These are phyloP conservation scores for Candida fluviatilis DNA, from an alignment of 805 yeast genomes.

Conservation along the genomic window DNA sequence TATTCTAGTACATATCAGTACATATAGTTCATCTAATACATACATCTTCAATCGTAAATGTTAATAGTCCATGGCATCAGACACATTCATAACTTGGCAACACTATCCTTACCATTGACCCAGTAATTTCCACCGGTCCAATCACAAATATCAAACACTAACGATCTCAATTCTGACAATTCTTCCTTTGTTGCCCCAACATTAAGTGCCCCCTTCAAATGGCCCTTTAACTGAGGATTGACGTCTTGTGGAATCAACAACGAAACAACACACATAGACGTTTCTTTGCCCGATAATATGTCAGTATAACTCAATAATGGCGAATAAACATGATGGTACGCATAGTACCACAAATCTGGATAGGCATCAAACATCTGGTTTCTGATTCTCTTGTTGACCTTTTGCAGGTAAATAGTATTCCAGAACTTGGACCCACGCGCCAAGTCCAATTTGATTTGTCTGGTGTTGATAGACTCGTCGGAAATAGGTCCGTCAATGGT, in stretches of 20 bases:
- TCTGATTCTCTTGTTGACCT: conserved; percentile 63
- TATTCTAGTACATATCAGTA: too few relatives aligned
- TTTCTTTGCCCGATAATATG: conserved; percentile 60
- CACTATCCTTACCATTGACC: conserved; percentile 50
- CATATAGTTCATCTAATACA: too few relatives aligned
- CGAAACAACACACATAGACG: conserved; percentile 73
- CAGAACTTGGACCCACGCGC: conserved; percentile 63
- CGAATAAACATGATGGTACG: conserved; percentile 70
- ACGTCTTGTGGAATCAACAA: conserved; percentile 89
- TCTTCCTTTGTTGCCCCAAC: conserved; percentile 68
- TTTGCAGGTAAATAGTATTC: conserved; percentile 65
- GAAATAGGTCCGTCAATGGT: conserved; percentile 43
- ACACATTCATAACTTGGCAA: conserved; percentile 49
- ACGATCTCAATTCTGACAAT: conserved; percentile 51
- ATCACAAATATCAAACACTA: conserved; percentile 61
- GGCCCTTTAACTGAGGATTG: conserved; percentile 89
- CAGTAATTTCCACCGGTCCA: conserved; percentile 63
- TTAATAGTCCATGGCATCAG: too few relatives aligned
- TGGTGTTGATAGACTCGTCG: conserved; percentile 23
- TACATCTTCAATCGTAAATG: too few relatives aligned
- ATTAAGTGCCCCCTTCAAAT: conserved; percentile 79
- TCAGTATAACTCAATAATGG: conserved; percentile 69
- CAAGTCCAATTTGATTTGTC: conserved; percentile 23
- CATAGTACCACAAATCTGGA: conserved; percentile 79
- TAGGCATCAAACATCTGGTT: conserved; percentile 69